phyloP scores from a whole-genome alignment of 2,329 filamentous ascomycete species.

The Colletotrichum sp. region DNA sequence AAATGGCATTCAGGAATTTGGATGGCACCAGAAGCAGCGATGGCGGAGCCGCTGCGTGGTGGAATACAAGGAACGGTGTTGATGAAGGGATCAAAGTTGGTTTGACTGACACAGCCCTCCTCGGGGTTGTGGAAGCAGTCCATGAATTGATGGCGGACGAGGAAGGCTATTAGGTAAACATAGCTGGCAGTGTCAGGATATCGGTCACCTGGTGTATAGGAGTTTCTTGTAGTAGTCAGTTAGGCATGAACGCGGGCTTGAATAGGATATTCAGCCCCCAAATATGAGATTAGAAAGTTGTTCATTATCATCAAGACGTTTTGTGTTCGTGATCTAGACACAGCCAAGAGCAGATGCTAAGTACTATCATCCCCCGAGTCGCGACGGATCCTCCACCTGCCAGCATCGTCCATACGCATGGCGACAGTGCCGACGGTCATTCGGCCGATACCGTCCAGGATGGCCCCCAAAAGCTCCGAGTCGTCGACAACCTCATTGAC shows the following conservation, averaged over 20 bases:
- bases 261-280: neutral
- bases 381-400: constrained; percentile 43
- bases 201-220: neutral
- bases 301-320: neutral
- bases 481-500: constrained; percentile 26
- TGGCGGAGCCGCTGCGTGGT: constrained; percentile 19
- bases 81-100: neutral
- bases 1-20: neutral
- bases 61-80: neutral
- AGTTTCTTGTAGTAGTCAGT: neutral
- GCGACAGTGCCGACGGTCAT: constrained; percentile 29
- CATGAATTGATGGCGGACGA: constrained; percentile 33
- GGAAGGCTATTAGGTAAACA: neutral
- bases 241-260: neutral
- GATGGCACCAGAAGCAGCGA: constrained; percentile 4
- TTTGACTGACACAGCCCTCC: constrained; percentile 21
- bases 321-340: neutral
- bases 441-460: constrained; percentile 40
- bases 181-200: neutral
- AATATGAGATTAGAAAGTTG: neutral
- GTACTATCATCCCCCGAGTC: neutral
- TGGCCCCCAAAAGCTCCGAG: constrained; percentile 34
- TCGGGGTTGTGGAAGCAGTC: constrained; percentile 34
- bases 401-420: constrained; percentile 41
- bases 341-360: neutral